These are phyloP conservation scores for Podaxis sp. DNA, from an alignment of 768 basidiomycete genomes.

Conservation along the genomic window DNA sequence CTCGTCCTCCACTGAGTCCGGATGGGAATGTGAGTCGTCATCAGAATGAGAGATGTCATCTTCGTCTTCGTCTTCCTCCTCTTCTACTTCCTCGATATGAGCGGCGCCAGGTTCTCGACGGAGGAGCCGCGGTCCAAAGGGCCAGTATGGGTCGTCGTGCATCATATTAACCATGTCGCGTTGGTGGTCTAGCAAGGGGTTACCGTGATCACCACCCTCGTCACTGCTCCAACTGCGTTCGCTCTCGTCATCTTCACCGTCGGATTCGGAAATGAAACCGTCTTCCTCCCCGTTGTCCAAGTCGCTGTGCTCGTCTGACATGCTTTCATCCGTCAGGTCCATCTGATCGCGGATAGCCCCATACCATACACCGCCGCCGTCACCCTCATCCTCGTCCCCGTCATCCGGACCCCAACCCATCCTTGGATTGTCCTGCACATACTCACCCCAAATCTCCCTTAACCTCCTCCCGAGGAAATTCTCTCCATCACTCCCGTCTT, in stretches of 20 bases:
- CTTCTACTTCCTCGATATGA: constrained; percentile 16
- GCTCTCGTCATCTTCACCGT: neutral
- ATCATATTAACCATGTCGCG: neutral
- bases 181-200: neutral
- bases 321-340: constrained; percentile 2
- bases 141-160: neutral
- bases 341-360: neutral
- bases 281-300: neutral
- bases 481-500: constrained; percentile 2
- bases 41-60: constrained; percentile 13
- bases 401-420: constrained; percentile 6
- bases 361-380: neutral
- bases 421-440: neutral
- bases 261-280: neutral
- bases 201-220: neutral
- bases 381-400: constrained; percentile 14
- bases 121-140: neutral
- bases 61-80: constrained; percentile 16
- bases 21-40: constrained; percentile 20
- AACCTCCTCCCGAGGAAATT: constrained; percentile 7
- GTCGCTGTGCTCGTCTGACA: constrained; percentile 1
- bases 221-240: constrained; percentile 4
- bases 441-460: constrained; percentile 5
- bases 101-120: neutral
- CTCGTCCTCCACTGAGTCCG: constrained; percentile 5